Base-by-base conservation (phyloP, 2,329 filamentous ascomycete species). In the Xylariaceae sp. region DNA sequence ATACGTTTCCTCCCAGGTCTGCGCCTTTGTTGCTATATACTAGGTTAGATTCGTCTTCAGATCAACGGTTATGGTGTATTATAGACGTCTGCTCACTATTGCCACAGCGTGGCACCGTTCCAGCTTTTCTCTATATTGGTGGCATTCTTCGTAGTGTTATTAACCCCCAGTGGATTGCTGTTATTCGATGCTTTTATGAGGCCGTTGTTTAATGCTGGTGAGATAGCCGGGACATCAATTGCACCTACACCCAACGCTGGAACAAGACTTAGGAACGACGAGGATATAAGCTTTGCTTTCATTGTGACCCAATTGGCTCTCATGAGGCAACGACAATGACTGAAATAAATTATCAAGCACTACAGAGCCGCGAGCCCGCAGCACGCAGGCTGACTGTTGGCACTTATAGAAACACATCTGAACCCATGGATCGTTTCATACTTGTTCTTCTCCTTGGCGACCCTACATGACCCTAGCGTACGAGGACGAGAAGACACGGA, bases 101-200 rank as follows among this genome's bases (percentile, higher is more conserved):
- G 71, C 46, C 74, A 69, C 10, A 77, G 61, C 0, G 65, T 64
- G 0, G 72, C 71, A n/a, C 67, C 69, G 40, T 69, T 62, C 70
- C 72, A 76, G 51, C 70, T 73, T 46, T 66, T 69, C 52, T 72
- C 68, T n/a, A 77, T 58, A 12, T 62, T 61, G 0, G 66, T 68
- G 46, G 63, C 67, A 45, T 68, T 71, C 26, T 61, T 63, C 21
- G 63, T 59, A 3, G 59, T 54, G 1, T 18, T 47, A 22, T 51
- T 41, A 10, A 51, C 39, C 37, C 54, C 47, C 6, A 30, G 39
- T 13, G 53, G 22, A 16, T 21, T 53, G 7, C 10, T 47, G 19
- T 18, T 43, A 13, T 49, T 34, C 22, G 51, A 29, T 9, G 50
- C 47, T 19, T 32, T 54, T 32, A 47, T 4, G 26, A 5, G 47